phyloP scores from a whole-genome alignment of 805 yeast species.

The Danielia reshetovae region DNA sequence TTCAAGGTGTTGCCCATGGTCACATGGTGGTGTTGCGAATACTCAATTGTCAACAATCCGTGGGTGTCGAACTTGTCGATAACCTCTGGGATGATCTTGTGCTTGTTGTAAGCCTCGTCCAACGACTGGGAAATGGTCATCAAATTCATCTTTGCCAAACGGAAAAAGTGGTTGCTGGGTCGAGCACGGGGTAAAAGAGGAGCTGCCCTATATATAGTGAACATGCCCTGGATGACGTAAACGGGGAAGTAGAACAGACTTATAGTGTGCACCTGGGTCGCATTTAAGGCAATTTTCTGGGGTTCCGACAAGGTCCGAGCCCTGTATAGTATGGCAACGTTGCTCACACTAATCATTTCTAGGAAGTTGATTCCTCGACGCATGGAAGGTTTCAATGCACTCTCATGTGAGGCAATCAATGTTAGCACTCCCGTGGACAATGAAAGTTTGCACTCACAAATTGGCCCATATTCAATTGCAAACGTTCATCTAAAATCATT shows the following conservation, averaged over 20 bases:
- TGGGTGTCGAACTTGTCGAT: constrained; percentile 46
- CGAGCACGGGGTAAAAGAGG: constrained; percentile 4
- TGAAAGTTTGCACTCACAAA: too few species aligned
- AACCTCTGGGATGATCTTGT: constrained; percentile 51
- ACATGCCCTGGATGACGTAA: constrained; percentile 7
- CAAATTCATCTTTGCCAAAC: constrained; percentile 32
- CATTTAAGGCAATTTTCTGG: background rate
- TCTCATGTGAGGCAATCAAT: too few species aligned
- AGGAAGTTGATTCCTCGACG: too few species aligned
- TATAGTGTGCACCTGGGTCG: constrained; percentile 1
- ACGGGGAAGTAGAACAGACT: constrained; percentile 1
- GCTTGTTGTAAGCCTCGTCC: constrained; percentile 47
- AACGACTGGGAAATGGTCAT: constrained; percentile 54
- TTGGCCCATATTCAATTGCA: too few species aligned
- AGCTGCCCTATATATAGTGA: constrained; percentile 12
- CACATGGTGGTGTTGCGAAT: constrained; percentile 55
- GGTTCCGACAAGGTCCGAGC: background rate
- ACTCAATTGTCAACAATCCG: constrained; percentile 61
- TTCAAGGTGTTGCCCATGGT: constrained; percentile 73
- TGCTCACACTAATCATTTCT: too few species aligned
- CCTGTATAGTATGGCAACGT: too few species aligned
- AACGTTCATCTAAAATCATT: background rate
- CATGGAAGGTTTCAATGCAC: too few species aligned
- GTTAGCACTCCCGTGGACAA: too few species aligned
- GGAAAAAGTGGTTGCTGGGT: background rate